Conservation (phyloP, 2,329 filamentous ascomycete genomes). For the Myriangium duriaei region DNA sequence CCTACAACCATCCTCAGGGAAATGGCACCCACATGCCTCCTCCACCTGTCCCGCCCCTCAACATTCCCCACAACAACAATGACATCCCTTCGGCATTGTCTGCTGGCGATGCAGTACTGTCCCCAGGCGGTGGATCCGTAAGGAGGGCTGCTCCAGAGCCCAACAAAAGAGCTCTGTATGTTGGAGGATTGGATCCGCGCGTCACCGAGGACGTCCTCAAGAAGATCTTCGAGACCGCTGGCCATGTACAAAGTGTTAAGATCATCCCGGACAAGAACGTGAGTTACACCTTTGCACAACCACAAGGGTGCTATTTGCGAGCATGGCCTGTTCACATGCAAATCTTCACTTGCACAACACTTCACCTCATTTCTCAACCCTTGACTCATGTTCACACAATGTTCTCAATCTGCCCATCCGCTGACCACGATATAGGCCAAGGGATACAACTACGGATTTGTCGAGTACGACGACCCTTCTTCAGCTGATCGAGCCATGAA, state of each 20-base stretch:
- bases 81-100: slow-evolving; percentile 82
- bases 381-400: slow-evolving; percentile 1
- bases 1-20: slow-evolving; percentile 59
- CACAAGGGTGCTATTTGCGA: background rate
- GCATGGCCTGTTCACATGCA: slow-evolving; percentile 16
- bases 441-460: slow-evolving; percentile 97
- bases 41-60: slow-evolving; percentile 67
- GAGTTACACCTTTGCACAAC: slow-evolving; percentile 33
- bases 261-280: slow-evolving; percentile 99
- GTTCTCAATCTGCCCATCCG: too few relatives aligned
- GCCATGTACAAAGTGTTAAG: slow-evolving; percentile 96
- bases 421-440: too few relatives aligned
- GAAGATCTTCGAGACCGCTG: slow-evolving; percentile 97
- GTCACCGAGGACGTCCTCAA: slow-evolving; percentile 93
- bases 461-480: slow-evolving; percentile 96
- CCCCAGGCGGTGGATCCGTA: slow-evolving; percentile 71
- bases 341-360: slow-evolving; percentile 3
- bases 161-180: slow-evolving; percentile 94
- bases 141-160: slow-evolving; percentile 91
- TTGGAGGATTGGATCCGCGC: slow-evolving; percentile 85
- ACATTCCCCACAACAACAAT: slow-evolving; percentile 92
- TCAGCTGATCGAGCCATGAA: slow-evolving; percentile 95
- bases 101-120: slow-evolving; percentile 58
- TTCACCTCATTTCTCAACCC: background rate
- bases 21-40: slow-evolving; percentile 70